Percentiles rank a stretch among this genome's conserved stretches.
phyloP scores from a whole-genome alignment of 371 early-diverging fungal genomes.

The Syncephalastrum sp. region DNA sequence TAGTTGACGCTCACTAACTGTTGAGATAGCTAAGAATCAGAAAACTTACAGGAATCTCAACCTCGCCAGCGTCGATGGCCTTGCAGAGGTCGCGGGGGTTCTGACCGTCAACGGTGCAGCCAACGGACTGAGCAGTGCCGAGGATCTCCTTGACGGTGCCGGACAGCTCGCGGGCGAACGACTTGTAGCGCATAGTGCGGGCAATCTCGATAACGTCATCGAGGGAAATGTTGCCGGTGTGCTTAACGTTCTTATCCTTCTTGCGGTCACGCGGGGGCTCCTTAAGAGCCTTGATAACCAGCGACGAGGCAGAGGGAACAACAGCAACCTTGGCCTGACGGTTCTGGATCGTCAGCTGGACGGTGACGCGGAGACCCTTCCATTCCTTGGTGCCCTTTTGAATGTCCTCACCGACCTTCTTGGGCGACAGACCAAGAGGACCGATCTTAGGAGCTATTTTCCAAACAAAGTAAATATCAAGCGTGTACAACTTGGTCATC shows the following conservation, averaged over 20 bases:
- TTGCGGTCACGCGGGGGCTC: constrained; percentile 99
- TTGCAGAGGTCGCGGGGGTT: constrained; percentile 48
- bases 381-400: constrained; percentile 99
- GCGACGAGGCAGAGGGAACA: constrained; percentile 96
- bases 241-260: constrained; percentile 99
- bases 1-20: constrained; percentile 2
- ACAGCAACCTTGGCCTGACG: constrained; percentile 99
- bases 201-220: constrained; percentile 97
- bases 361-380: constrained; percentile 99
- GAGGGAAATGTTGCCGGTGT: constrained; percentile 89
- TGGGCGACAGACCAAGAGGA: constrained; percentile 99
- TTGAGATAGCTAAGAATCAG: background rate
- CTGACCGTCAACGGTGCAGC: constrained; percentile 77
- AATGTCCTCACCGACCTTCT: constrained; percentile 99
- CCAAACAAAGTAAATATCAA: too few relatives aligned
- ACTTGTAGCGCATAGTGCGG: constrained; percentile 94
- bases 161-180: constrained; percentile 80
- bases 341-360: constrained; percentile 98
- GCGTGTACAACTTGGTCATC: too few relatives aligned
- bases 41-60: constrained; percentile 66
- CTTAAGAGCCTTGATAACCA: constrained; percentile 98
- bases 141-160: constrained; percentile 99
- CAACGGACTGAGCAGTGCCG: constrained; percentile 95
- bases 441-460: constrained; percentile 91
- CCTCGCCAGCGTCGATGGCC: constrained; percentile 69